Base-by-base conservation (phyloP, 169 alveolate species). In the Cryptosporidium ubiquitum region DNA sequence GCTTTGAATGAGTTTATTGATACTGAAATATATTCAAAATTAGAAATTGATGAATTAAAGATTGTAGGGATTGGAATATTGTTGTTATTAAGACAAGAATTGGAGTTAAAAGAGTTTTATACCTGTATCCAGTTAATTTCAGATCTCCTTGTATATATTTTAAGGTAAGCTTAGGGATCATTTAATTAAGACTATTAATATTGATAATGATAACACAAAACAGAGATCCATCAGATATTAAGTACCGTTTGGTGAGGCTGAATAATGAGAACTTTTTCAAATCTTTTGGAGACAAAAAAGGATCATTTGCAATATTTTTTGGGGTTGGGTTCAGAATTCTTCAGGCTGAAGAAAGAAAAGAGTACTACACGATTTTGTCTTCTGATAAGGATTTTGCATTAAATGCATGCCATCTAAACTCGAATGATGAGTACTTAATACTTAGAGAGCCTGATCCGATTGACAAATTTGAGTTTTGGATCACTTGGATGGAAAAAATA, bases 361-460 rank as follows among this genome's bases (percentile, higher is more conserved):
- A 79, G 47, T 79, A 79, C 40, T 79, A 5, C 37, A 79, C 40
- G 35, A 79, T 61, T 23, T 42, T 73, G 26, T 55, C 85, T 20
- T 73, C 85, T 12, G 71, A 64, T 23, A 79, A 58, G 29, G 89
- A 61, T 29, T 23, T 39, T 18, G 52, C 35, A 31, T 10, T 79
- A 12, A 79, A 47, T 33, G 20, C 33, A 12, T 20, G 89, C 5
- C 40, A 64, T 29, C 37, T 58, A 5, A 79, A 58, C 39, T 40
- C 79, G 6, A 39, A 31, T 40, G 64, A 61, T 26, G 26, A 31
- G 33, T 79, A 61, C 26, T 16, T 58, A 5, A 49, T 61, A 42
- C 52, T 79, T 29, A 64, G 75, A 37, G 89, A 79, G 23, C 89
- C 89, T 20, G 89, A 79, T 79, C 89, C 89, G 10, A 37, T 79